phyloP scores from a whole-genome alignment of 106 monocot species.

The Dioscorea alata region DNA sequence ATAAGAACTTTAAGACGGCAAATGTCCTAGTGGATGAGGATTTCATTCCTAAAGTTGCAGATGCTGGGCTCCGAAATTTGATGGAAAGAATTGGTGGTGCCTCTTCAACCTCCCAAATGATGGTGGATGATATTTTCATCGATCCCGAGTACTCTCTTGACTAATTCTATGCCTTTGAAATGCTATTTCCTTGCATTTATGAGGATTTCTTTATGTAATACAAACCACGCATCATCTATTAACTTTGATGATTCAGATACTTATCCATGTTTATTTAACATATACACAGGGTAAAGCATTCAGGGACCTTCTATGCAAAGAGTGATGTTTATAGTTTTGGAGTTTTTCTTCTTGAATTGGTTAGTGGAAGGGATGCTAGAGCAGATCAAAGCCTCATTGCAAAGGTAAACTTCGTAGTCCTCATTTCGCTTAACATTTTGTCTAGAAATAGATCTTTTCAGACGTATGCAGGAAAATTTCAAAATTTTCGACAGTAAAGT shows the following conservation, averaged over 20 bases:
- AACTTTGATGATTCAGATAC: too few relatives aligned
- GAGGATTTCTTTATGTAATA: too few relatives aligned
- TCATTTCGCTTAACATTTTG: too few relatives aligned
- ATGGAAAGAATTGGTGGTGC: conserved; percentile 45
- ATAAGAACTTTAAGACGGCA: conserved; percentile 85
- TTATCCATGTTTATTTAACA: conserved; percentile 1
- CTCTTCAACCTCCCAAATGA: conserved; percentile 30
- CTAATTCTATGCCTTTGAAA: not conserved
- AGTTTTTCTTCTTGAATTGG: conserved; percentile 84
- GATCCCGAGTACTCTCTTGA: conserved; percentile 62
- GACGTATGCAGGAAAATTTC: too few relatives aligned
- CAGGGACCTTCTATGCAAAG: conserved; percentile 46
- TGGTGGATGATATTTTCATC: conserved; percentile 53
- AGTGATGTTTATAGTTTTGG: conserved; percentile 98
- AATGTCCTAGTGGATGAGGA: conserved; percentile 91
- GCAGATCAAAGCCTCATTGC: conserved; percentile 54
- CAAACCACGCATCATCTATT: too few relatives aligned
- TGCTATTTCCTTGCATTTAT: too few relatives aligned
- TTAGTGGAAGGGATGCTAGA: conserved; percentile 56
- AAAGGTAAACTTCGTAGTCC: conserved; percentile 44
- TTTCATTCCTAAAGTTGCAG: conserved; percentile 88
- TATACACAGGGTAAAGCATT: conserved; percentile 48
- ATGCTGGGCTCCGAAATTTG: conserved; percentile 66
- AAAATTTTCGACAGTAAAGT: too few relatives aligned
- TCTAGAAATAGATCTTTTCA: too few relatives aligned